phyloP scores from a whole-genome alignment of 306 rosid genomes.

The Arachis stenosperma region DNA sequence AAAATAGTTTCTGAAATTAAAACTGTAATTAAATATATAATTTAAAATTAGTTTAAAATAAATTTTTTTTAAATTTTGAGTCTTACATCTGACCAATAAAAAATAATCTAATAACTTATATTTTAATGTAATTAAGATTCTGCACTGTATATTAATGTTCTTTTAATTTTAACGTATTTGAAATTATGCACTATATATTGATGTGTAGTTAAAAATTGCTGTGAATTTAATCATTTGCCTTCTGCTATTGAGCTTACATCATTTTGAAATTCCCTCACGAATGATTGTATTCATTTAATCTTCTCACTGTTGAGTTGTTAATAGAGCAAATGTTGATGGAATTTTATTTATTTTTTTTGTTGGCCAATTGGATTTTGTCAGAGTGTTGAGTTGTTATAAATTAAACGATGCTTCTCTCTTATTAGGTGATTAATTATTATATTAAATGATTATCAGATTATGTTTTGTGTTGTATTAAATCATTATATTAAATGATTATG shows the following conservation, averaged over 20 bases:
- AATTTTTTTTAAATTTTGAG: too few relatives aligned
- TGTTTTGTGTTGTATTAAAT: background rate
- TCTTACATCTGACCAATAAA: too few relatives aligned
- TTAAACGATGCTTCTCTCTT: background rate
- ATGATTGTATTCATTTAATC: background rate
- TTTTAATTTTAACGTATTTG: too few relatives aligned
- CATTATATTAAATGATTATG: too few relatives aligned
- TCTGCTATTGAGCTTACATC: conserved; percentile 47
- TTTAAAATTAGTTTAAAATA: too few relatives aligned
- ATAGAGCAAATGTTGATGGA: background rate
- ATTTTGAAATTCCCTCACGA: background rate
- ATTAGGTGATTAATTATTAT: background rate
- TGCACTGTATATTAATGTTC: too few relatives aligned
- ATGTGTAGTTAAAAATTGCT: too few relatives aligned
- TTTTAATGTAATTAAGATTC: too few relatives aligned
- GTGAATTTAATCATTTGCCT: conserved; percentile 39
- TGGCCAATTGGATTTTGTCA: background rate
- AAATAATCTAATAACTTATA: too few relatives aligned
- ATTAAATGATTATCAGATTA: background rate
- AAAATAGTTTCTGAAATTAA: too few relatives aligned
- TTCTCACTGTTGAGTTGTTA: background rate
- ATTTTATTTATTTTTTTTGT: background rate
- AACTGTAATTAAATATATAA: too few relatives aligned
- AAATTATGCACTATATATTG: too few relatives aligned
- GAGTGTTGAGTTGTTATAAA: background rate